These are phyloP conservation scores for Apiotrichum sp. DNA, from an alignment of 1,284 basidiomycete species.

Conservation along the genomic window DNA sequence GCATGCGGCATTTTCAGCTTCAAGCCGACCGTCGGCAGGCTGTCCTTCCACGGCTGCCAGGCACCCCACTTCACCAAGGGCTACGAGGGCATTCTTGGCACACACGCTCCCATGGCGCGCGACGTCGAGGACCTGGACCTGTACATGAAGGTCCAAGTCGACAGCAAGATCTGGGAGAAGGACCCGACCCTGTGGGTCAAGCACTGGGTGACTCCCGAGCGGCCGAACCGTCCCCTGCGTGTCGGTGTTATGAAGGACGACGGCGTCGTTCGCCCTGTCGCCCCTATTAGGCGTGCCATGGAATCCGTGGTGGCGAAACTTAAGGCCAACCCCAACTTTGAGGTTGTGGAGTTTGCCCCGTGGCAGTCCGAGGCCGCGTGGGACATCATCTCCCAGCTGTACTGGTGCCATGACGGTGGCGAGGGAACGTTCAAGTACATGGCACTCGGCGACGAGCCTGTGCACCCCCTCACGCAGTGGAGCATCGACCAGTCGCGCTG, in stretches of 20 bases:
- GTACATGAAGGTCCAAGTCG: constrained; percentile 36
- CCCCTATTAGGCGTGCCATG: constrained; percentile 43
- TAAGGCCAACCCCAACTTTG: constrained; percentile 17
- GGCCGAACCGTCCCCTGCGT: constrained; percentile 17
- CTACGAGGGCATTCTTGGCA: constrained; percentile 32
- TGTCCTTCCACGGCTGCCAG: constrained; percentile 37
- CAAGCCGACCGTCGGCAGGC: constrained; percentile 34
- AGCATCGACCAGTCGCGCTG: constrained; percentile 17
- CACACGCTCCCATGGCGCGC: constrained; percentile 38
- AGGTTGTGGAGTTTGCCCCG: constrained; percentile 30
- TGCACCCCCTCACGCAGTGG: constrained; percentile 38
- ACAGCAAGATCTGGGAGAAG: constrained; percentile 25
- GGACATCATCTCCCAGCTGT: constrained; percentile 33
- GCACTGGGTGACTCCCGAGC: not conserved
- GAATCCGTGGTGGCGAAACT: constrained; percentile 29
- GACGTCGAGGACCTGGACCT: constrained; percentile 36
- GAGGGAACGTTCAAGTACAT: constrained; percentile 17
- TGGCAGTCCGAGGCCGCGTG: constrained; percentile 21
- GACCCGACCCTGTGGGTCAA: constrained; percentile 7
- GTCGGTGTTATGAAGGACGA: constrained; percentile 47
- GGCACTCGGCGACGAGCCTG: constrained; percentile 28
- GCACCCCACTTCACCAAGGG: constrained; percentile 16
- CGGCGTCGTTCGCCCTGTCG: constrained; percentile 41
- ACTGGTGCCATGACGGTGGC: constrained; percentile 39
- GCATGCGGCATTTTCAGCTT: constrained; percentile 40